Evolutionary conservation across 768 basidiomycete species (phyloP).

Genomic region (Tricholoma furcatifolium): DNA sequence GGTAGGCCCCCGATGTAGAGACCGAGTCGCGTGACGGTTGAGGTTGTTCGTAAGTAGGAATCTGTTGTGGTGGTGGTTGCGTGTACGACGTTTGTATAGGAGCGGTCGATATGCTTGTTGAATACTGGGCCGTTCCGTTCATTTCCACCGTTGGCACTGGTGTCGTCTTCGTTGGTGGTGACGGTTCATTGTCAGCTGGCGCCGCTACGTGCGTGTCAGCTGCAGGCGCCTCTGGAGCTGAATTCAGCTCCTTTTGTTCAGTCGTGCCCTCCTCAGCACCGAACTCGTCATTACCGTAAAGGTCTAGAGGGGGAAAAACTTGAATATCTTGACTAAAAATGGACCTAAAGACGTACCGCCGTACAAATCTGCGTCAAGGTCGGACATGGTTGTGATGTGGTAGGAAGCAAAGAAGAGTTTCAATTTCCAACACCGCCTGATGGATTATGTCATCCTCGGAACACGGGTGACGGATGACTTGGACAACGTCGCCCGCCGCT

Average conservation of each 20-base stretch:
- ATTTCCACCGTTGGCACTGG: constrained; percentile 18
- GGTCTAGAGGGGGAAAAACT: constrained; percentile 42
- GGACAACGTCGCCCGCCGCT: no score
- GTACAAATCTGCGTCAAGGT: constrained; percentile 88
- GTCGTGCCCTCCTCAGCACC: constrained; percentile 39
- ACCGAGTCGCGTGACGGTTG: constrained; percentile 38
- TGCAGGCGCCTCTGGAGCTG: constrained; percentile 25
- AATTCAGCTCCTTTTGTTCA: constrained; percentile 31
- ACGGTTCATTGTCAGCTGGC: constrained; percentile 10
- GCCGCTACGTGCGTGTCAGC: constrained; percentile 18
- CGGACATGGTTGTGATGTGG: constrained; percentile 57
- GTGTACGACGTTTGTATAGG: constrained; percentile 16
- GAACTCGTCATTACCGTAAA: constrained; percentile 75
- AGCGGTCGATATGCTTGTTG: constrained; percentile 18
- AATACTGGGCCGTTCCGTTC: constrained; percentile 12
- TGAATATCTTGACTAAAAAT: not conserved
- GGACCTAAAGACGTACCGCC: constrained; percentile 54
- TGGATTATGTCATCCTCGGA: constrained; percentile 18
- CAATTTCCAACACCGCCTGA: constrained; percentile 18
- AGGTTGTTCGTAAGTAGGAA: constrained; percentile 76
- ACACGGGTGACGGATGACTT: no score
- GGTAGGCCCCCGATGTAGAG: constrained; percentile 38
- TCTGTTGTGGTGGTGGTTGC: constrained; percentile 58
- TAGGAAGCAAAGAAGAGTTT: constrained; percentile 12
- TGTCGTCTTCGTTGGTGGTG: constrained; percentile 18